A percentile compares a stretch with the other conserved stretches of the same genome.
phyloP scores from a whole-genome alignment of 2,329 filamentous ascomycete species.

The Fusarium tupiense region DNA sequence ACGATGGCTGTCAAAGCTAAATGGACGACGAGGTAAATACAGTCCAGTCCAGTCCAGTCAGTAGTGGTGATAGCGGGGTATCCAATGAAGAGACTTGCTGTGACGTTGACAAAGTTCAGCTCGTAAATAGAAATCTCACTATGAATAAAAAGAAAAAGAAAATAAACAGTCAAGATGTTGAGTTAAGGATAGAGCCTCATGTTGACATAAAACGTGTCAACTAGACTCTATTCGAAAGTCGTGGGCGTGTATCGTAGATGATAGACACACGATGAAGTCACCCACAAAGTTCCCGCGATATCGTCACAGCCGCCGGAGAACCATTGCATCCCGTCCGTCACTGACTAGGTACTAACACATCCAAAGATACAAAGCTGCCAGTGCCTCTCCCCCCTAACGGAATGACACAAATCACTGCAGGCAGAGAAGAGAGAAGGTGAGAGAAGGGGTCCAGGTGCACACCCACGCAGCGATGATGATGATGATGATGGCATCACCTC shows the following conservation, averaged over 20 bases:
- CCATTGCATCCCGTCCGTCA: neutral
- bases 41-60: neutral
- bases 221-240: conserved; percentile 1
- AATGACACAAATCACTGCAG: conserved; percentile 9
- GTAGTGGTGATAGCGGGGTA: conserved; percentile 29
- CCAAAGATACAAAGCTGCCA: conserved; percentile 20
- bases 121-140: neutral
- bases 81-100: conserved; percentile 15
- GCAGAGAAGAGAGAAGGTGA: neutral
- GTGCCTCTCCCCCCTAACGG: neutral
- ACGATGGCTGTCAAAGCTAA: conserved; percentile 12
- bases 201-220: neutral
- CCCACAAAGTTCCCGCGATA: conserved; percentile 20
- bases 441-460: conserved; percentile 26
- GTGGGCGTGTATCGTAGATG: conserved; percentile 8
- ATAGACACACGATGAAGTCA: conserved; percentile 28
- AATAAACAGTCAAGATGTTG: neutral
- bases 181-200: conserved; percentile 9
- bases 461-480: conserved; percentile 15
- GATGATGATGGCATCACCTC: conserved; percentile 34
- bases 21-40: conserved; percentile 8
- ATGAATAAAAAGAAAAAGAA: neutral
- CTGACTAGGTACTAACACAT: neutral
- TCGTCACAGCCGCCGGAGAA: conserved; percentile 14
- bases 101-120: conserved; percentile 18